Conservation (phyloP, 2,329 filamentous ascomycete species). For the Byssoonygena ceratinophila region DNA sequence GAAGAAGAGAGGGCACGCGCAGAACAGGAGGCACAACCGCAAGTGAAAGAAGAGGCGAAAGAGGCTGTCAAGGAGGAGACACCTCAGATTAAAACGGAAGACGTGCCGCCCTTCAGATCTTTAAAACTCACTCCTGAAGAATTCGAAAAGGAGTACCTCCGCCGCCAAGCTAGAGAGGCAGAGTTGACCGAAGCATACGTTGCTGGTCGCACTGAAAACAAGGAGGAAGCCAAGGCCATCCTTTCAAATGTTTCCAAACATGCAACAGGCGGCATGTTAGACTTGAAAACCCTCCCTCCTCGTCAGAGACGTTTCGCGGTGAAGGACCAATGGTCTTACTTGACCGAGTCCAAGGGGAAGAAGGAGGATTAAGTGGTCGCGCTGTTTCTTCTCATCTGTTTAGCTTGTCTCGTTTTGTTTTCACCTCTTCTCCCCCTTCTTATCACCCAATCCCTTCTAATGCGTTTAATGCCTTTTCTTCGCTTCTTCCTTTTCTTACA, state of each 20-base stretch:
- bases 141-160: not conserved
- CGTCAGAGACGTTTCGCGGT: not conserved
- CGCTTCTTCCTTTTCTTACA: not conserved
- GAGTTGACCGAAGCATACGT: not conserved
- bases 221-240: not conserved
- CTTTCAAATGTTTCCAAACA: not conserved
- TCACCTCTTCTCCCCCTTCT: not conserved
- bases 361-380: not conserved
- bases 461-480: not conserved
- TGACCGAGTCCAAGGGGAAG: slow-evolving; percentile 1
- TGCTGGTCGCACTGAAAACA: not conserved
- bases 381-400: not conserved
- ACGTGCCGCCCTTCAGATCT: not conserved
- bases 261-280: not conserved
- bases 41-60: not conserved
- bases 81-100: not conserved
- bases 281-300: not conserved
- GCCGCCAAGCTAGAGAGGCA: not conserved
- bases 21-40: slow-evolving; percentile 17
- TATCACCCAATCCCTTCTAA: not conserved
- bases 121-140: not conserved
- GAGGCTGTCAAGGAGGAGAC: not conserved
- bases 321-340: slow-evolving; percentile 6
- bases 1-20: slow-evolving; percentile 25
- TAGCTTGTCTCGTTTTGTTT: not conserved